Conservation (phyloP, 306 rosid species). For the Astragalus glycyphyllos region DNA sequence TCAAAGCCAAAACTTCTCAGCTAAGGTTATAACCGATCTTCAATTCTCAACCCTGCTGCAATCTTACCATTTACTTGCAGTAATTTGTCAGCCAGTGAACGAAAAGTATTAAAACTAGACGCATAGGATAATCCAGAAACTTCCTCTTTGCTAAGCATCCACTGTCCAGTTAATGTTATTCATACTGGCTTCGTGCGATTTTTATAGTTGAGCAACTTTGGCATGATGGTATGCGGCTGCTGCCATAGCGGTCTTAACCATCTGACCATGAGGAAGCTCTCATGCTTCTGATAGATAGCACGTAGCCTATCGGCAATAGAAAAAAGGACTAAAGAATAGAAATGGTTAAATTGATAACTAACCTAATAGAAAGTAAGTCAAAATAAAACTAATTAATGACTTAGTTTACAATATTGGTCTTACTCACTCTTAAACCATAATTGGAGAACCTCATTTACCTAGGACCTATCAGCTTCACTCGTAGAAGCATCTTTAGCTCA, state of each 20-base stretch:
- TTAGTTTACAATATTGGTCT: no score
- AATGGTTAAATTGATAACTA: no score
- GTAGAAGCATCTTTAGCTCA: conserved; percentile 87
- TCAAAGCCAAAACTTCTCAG: conserved; percentile 40
- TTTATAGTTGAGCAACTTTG: conserved; percentile 69
- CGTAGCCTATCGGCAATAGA: no score
- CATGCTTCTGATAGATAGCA: no score
- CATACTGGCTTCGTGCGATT: conserved; percentile 56
- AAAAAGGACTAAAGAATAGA: no score
- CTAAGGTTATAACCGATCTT: conserved; percentile 46
- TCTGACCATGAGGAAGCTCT: conserved; percentile 73
- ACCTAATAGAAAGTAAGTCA: no score
- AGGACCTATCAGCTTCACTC: conserved; percentile 85
- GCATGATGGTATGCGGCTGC: conserved; percentile 67
- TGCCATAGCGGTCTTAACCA: conserved; percentile 56
- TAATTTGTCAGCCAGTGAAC: conserved; percentile 55
- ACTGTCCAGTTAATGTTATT: conserved; percentile 73
- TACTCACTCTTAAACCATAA: no score
- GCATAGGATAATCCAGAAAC: conserved; percentile 47
- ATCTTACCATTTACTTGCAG: conserved; percentile 53
- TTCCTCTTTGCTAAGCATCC: conserved; percentile 58
- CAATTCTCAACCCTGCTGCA: conserved; percentile 55
- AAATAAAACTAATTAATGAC: no score
- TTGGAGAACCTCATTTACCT: no score
- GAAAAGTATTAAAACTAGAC: conserved; percentile 53